Evolutionary conservation across 2,329 filamentous ascomycete species (phyloP), one percentile per base, ranked within the genome.

Genomic region (Pyrenochaeta sp.): DNA sequence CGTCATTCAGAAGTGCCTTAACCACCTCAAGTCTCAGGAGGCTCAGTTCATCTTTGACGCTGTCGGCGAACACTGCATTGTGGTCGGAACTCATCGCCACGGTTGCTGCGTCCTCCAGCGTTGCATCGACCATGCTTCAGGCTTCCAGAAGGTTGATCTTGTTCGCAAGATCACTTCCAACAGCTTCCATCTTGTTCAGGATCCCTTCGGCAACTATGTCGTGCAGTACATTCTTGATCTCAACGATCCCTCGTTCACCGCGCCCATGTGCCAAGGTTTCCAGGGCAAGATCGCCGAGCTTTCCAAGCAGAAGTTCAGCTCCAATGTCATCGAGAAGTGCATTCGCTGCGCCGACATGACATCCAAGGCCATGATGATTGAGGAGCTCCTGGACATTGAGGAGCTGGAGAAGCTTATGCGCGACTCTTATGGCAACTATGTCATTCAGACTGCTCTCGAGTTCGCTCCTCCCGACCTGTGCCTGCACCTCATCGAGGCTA

Each of bases 241-340:
- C 41, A 91, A 91, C 56, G 91, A 99, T 67, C 80, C 87, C 9
- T 79, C 79, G 58, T 96, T 96, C 74, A 96, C 93, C 1, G 88
- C 94, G 63, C 93, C 93, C 3, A 80, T 99, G 27, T 94, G 95
- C 49, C 77, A 81, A 39, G 87, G 86, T 64, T 96, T 99, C 77
- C 77, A 81, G 42, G 87, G 87, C 60, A 78, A 89, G 83, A 77
- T 88, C 69, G 65, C 81, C 72, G 73, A 82, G 82, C 67, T 87
- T 11, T 97, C 94, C 5, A 92, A 91, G 69, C 94, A 99, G 77
- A 99, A 99, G 75, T 99, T 99, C 77, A 96, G 91, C 76, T 97
- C 94, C 64, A 99, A 99, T 61, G 94, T 99, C 44, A 93, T 99
- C 53, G 94, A 99, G 77, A 99, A 99, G 72, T 80, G 76, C 58